Conservation (phyloP, 192 early-diverging fungal genomes). For the Nowakowskiella sp. region DNA sequence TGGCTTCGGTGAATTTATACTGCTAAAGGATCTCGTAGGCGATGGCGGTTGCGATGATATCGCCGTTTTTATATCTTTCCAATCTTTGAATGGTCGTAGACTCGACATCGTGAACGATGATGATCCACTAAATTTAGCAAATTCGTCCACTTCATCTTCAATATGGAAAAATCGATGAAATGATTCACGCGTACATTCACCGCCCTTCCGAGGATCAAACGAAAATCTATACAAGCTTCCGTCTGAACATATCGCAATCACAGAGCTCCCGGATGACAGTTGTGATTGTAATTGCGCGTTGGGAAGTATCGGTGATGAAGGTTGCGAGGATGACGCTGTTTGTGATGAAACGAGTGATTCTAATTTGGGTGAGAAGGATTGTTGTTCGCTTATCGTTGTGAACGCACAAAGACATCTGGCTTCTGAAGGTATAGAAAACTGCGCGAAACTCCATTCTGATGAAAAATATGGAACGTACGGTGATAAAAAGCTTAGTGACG, state of each 20-base stretch:
- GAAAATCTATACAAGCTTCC: conserved; percentile 80
- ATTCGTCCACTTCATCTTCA: conserved; percentile 6
- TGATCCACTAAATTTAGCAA: too few species aligned
- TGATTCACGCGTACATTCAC: conserved; percentile 51
- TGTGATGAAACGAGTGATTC: neutral
- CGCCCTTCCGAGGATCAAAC: conserved; percentile 67
- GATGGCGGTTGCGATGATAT: too few species aligned
- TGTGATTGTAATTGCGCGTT: neutral
- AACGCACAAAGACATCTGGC: conserved; percentile 77
- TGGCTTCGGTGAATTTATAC: too few species aligned
- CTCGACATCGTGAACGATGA: too few species aligned
- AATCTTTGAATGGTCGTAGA: too few species aligned
- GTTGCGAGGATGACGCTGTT: neutral
- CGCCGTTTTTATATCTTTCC: too few species aligned
- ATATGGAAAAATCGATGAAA: conserved; percentile 31
- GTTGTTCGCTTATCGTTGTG: conserved; percentile 28
- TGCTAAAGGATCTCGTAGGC: too few species aligned
- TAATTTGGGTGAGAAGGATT: conserved; percentile 1
- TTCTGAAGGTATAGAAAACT: conserved; percentile 68
- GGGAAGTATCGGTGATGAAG: neutral
- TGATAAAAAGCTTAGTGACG: conserved; percentile 23
- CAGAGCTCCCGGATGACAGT: too few species aligned
- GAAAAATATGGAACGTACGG: conserved; percentile 80
- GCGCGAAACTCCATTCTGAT: conserved; percentile 89
- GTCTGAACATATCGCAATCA: conserved; percentile 68